Conservation (phyloP, 129 eudicot species). For the Kitagawia praeruptora region DNA sequence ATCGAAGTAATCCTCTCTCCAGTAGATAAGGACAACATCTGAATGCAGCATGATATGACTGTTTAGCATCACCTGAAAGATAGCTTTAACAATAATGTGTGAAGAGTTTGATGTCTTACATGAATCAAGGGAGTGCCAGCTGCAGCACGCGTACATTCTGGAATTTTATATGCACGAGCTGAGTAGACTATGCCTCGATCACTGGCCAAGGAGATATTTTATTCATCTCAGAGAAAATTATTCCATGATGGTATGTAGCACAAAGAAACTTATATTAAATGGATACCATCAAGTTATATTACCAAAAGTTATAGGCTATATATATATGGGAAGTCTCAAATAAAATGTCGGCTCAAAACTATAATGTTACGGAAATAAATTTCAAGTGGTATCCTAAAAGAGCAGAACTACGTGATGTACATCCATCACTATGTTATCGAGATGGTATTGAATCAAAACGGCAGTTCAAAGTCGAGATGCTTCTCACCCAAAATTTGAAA, state of each 20-base stretch:
- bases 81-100: neutral
- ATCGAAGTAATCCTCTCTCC: slow-evolving; percentile 94
- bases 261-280: neutral
- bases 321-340: no score
- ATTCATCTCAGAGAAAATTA: neutral
- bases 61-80: neutral
- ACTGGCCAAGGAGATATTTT: slow-evolving; percentile 24
- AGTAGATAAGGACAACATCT: slow-evolving; percentile 76
- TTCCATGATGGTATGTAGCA: neutral
- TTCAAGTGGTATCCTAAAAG: neutral
- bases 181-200: slow-evolving; percentile 93
- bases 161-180: slow-evolving; percentile 83
- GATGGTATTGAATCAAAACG: neutral
- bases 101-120: slow-evolving; percentile 34
- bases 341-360: neutral
- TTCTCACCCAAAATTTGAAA: neutral
- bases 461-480: neutral
- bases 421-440: neutral
- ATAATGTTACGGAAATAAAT: neutral
- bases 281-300: neutral
- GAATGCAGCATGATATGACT: slow-evolving; percentile 17
- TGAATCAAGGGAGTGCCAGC: slow-evolving; percentile 93
- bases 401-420: neutral
- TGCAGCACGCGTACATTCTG: slow-evolving; percentile 90
- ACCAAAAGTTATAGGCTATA: neutral